phyloP scores from a whole-genome alignment of 345 rosid species.

The Ceriops decandra region DNA sequence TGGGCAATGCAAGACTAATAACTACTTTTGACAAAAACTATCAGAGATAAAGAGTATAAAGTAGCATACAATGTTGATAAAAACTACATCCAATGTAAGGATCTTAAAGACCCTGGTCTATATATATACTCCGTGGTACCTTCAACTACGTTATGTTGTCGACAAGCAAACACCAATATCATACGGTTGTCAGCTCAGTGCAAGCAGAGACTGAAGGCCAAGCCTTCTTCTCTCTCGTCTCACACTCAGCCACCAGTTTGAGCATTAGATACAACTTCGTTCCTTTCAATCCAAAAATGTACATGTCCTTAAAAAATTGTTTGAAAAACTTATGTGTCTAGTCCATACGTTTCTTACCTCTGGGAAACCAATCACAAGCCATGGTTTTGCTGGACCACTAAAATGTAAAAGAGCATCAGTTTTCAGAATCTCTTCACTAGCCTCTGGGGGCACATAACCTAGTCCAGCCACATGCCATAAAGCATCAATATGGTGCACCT shows the following conservation, averaged over 20 bases:
- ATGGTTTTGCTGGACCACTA: constrained; percentile 91
- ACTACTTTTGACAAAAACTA: no score
- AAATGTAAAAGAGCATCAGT: constrained; percentile 84
- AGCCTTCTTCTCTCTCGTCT: constrained; percentile 76
- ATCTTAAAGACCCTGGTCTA: no score
- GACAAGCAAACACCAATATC: constrained; percentile 33
- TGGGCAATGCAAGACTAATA: no score
- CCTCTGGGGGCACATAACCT: constrained; percentile 52
- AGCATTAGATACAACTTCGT: constrained; percentile 26
- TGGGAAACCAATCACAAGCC: constrained; percentile 76
- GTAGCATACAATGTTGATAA: no score
- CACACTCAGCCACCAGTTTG: constrained; percentile 18
- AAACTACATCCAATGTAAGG: no score
- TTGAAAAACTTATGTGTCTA: constrained; percentile 60
- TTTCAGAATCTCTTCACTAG: constrained; percentile 32
- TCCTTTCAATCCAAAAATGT: constrained; percentile 50
- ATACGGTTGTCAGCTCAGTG: constrained; percentile 16
- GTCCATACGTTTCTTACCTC: constrained; percentile 68
- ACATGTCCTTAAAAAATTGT: constrained; percentile 69
- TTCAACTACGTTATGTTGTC: constrained; percentile 38
- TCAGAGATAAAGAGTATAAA: no score
- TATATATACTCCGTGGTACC: constrained; percentile 9
- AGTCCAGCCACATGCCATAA: constrained; percentile 79
- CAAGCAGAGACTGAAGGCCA: constrained; percentile 82
- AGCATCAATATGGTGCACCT: constrained; percentile 67